phyloP scores from a whole-genome alignment of 2,329 filamentous ascomycete genomes.

The Penicillium sp. region DNA sequence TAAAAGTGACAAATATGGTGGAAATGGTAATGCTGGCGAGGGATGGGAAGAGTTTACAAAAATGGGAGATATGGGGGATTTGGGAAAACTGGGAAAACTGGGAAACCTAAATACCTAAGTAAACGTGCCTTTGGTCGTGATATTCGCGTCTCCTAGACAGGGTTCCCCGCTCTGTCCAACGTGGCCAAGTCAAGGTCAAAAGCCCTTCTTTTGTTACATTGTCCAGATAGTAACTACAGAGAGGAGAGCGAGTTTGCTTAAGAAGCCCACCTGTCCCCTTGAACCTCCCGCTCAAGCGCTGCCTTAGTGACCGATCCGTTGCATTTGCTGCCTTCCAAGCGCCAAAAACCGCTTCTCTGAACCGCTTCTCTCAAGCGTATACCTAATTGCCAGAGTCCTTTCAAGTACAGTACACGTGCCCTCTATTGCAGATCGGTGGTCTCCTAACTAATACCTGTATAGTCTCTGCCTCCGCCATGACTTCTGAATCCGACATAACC shows the following conservation, averaged over 20 bases:
- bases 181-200: too few species aligned
- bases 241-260: not conserved
- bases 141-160: too few species aligned
- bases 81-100: too few species aligned
- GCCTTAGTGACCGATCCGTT: not conserved
- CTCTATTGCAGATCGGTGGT: conserved; percentile 1
- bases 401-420: conserved; percentile 3
- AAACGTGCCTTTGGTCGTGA: too few species aligned
- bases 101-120: too few species aligned
- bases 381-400: conserved; percentile 1
- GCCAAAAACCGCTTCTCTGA: conserved; percentile 1
- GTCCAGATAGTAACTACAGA: too few species aligned
- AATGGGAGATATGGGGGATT: too few species aligned
- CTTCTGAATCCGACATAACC: conserved; percentile 4
- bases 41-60: too few species aligned
- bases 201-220: too few species aligned
- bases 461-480: conserved; percentile 2
- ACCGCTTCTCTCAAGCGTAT: conserved; percentile 4
- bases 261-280: not conserved
- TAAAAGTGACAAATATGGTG: too few species aligned
- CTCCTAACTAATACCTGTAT: conserved; percentile 4
- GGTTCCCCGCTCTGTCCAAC: too few species aligned
- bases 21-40: too few species aligned
- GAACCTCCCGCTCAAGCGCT: not conserved
- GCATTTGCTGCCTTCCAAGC: not conserved